Percentiles rank a stretch among this genome's conserved stretches.
Evolutionary conservation across 116 monocot genomes (phyloP).

Genomic region (Zostera marina): DNA sequence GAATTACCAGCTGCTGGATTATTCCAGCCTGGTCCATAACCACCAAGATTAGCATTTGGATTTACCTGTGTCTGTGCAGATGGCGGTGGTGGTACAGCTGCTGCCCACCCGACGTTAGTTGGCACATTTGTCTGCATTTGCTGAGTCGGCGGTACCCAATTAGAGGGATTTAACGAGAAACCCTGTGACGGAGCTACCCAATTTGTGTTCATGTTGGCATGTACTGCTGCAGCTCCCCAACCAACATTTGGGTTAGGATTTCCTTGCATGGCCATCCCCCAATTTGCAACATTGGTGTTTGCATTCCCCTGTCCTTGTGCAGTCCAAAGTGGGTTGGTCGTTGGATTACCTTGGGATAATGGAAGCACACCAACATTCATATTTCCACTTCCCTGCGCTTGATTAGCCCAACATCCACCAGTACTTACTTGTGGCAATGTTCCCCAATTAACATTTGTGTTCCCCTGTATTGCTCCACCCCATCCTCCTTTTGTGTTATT

Average conservation of each 20-base stretch:
- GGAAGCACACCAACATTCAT: slow-evolving; percentile 14
- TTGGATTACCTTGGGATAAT: slow-evolving; percentile 13
- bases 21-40: slow-evolving; percentile 19
- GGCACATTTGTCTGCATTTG: slow-evolving; percentile 10
- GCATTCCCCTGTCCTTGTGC: slow-evolving; percentile 22
- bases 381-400: slow-evolving; percentile 23
- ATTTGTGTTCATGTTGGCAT: slow-evolving; percentile 17
- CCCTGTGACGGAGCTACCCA: slow-evolving; percentile 21
- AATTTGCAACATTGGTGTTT: slow-evolving; percentile 12
- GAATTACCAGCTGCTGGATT: slow-evolving; percentile 13
- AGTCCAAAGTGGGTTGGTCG: slow-evolving; percentile 13
- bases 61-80: slow-evolving; percentile 11
- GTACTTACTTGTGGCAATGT: slow-evolving; percentile 15
- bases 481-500: slow-evolving; percentile 10
- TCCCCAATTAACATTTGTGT: slow-evolving; percentile 16
- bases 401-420: slow-evolving; percentile 24
- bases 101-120: slow-evolving; percentile 21
- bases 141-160: slow-evolving; percentile 14
- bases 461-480: slow-evolving; percentile 15
- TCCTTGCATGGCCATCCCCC: slow-evolving; percentile 13
- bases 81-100: too few relatives aligned
- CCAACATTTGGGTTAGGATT: slow-evolving; percentile 13
- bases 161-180: neutral
- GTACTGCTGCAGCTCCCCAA: slow-evolving; percentile 18
- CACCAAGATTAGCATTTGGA: slow-evolving; percentile 11